A percentile compares a stretch with the other conserved stretches of the same genome.
Evolutionary conservation across 768 basidiomycete species (phyloP).

Genomic region (Mycena latifolia): DNA sequence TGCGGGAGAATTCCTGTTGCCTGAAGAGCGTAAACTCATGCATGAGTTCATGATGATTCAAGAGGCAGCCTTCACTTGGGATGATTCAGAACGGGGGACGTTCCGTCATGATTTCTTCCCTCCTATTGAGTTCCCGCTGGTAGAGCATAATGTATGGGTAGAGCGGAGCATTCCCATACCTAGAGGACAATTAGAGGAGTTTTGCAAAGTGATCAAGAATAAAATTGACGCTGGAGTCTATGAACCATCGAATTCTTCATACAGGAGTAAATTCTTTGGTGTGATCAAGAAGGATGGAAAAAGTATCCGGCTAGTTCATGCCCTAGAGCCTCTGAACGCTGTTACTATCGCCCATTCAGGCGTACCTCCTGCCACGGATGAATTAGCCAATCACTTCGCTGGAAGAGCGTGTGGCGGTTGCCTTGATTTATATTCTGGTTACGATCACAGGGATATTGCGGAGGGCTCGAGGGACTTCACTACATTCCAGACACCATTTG

Average conservation of each 20-base stretch:
- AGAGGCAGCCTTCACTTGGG: too few relatives aligned
- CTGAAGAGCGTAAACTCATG: too few relatives aligned
- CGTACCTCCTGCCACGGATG: conserved; percentile 31
- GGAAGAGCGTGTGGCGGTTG: conserved; percentile 15
- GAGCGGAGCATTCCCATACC: conserved; percentile 26
- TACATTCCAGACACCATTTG: conserved; percentile 42
- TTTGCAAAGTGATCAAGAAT: conserved; percentile 32
- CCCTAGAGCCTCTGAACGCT: conserved; percentile 42
- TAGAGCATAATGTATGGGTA: too few relatives aligned
- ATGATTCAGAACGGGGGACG: too few relatives aligned
- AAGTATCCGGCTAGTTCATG: conserved; percentile 38
- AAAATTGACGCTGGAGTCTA: conserved; percentile 33
- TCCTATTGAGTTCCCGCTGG: too few relatives aligned
- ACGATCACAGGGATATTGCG: conserved; percentile 40
- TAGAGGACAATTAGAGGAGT: conserved; percentile 21
- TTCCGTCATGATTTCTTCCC: too few relatives aligned
- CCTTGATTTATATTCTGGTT: conserved; percentile 40
- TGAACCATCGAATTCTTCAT: conserved; percentile 30
- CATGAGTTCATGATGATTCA: too few relatives aligned
- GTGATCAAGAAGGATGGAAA: conserved; percentile 39
- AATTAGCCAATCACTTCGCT: conserved; percentile 8
- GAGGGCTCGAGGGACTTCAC: conserved; percentile 42
- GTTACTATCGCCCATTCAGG: conserved; percentile 38
- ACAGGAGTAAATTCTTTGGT: conserved; percentile 47
- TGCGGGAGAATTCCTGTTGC: too few relatives aligned